phyloP scores from a whole-genome alignment of 2,329 filamentous ascomycete genomes.

The Colletotrichum sidae region DNA sequence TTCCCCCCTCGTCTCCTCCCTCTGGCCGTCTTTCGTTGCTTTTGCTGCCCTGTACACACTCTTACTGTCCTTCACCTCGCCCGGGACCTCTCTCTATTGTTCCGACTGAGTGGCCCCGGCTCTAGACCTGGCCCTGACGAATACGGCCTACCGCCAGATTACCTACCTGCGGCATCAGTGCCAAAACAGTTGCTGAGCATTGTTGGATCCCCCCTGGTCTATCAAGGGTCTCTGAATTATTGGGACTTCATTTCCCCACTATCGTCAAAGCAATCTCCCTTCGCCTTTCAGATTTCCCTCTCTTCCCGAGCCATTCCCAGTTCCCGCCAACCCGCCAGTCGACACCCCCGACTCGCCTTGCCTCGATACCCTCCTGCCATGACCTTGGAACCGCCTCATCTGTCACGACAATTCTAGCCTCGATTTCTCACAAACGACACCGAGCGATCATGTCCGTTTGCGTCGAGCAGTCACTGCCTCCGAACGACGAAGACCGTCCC shows the following conservation, averaged over 20 bases:
- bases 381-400: slow-evolving; percentile 25
- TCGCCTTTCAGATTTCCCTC: slow-evolving; percentile 24
- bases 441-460: slow-evolving; percentile 36
- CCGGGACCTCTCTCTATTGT: neutral
- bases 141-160: slow-evolving; percentile 19
- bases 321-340: slow-evolving; percentile 20
- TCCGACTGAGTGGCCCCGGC: neutral
- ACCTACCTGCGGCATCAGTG: slow-evolving; percentile 6
- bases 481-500: slow-evolving; percentile 33
- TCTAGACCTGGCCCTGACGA: slow-evolving; percentile 25
- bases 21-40: too few species aligned
- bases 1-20: too few species aligned
- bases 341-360: neutral
- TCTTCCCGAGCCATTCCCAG: slow-evolving; percentile 24
- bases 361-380: slow-evolving; percentile 26
- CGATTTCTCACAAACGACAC: slow-evolving; percentile 2
- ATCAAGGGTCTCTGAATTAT: slow-evolving; percentile 39
- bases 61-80: too few species aligned
- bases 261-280: slow-evolving; percentile 38
- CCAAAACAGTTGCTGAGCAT: slow-evolving; percentile 28
- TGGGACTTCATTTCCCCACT: slow-evolving; percentile 40
- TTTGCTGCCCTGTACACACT: too few species aligned
- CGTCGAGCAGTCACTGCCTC: slow-evolving; percentile 29
- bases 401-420: slow-evolving; percentile 26
- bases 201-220: slow-evolving; percentile 35